These are phyloP conservation scores for Lentinula sp. DNA, from an alignment of 768 basidiomycete species.

Conservation along the genomic window DNA sequence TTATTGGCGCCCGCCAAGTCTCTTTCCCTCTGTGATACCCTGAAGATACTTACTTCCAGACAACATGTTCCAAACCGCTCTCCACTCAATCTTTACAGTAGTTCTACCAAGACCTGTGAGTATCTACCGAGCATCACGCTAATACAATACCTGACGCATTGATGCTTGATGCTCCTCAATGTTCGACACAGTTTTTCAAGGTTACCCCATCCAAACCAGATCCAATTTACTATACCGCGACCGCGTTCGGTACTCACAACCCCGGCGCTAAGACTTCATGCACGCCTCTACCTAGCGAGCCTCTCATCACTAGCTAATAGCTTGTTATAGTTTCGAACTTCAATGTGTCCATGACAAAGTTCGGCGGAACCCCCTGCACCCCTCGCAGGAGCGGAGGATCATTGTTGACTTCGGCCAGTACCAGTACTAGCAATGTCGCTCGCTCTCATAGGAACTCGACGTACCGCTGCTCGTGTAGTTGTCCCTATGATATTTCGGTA, in stretches of 20 bases:
- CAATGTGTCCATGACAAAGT: not conserved
- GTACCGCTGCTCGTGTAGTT: conserved; percentile 2
- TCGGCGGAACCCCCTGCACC: not conserved
- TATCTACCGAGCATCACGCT: not conserved
- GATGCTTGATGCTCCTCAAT: not conserved
- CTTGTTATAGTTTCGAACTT: not conserved
- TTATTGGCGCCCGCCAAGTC: not conserved
- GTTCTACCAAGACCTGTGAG: conserved; percentile 3
- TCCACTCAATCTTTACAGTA: not conserved
- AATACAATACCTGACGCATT: too few relatives aligned
- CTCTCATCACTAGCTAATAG: not conserved
- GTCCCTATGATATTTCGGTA: not conserved
- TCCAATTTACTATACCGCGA: conserved; percentile 2
- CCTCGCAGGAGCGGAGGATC: not conserved
- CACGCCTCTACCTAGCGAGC: not conserved
- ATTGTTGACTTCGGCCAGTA: not conserved
- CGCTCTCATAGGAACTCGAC: not conserved
- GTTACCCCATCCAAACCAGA: conserved; percentile 4
- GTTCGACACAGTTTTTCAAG: not conserved
- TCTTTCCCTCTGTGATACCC: not conserved
- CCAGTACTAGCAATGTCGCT: not conserved
- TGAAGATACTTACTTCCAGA: too few relatives aligned
- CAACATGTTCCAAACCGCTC: conserved; percentile 1
- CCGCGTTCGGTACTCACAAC: not conserved
- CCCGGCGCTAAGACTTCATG: not conserved